These are phyloP conservation scores for Collybia sp. DNA, from an alignment of 768 basidiomycete species.

Conservation along the genomic window DNA sequence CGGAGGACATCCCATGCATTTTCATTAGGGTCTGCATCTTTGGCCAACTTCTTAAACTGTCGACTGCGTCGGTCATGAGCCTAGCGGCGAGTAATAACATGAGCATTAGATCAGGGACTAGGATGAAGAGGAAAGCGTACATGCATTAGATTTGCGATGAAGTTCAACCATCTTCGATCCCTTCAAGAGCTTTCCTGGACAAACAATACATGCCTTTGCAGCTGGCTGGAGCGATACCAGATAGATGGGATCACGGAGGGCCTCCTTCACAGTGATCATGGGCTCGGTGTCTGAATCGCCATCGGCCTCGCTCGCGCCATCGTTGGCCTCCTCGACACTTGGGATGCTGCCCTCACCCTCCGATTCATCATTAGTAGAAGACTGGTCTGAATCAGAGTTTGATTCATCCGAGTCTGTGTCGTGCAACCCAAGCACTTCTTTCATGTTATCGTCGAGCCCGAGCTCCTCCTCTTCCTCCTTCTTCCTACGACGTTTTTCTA, in stretches of 20 bases:
- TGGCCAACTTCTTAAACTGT: slow-evolving; percentile 40
- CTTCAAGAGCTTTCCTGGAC: slow-evolving; percentile 73
- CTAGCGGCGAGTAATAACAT: slow-evolving; percentile 27
- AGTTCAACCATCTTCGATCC: slow-evolving; percentile 46
- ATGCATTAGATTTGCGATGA: slow-evolving; percentile 62
- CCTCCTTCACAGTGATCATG: slow-evolving; percentile 52
- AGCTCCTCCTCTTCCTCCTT: slow-evolving; percentile 61
- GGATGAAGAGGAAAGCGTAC: slow-evolving; percentile 26
- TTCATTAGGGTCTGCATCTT: slow-evolving; percentile 30
- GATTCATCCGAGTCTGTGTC: slow-evolving; percentile 79
- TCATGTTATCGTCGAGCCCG: slow-evolving; percentile 60
- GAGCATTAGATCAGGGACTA: slow-evolving; percentile 7
- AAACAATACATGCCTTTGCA: slow-evolving; percentile 57
- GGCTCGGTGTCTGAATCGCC: slow-evolving; percentile 29
- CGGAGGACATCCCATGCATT: slow-evolving; percentile 45
- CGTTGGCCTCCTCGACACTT: slow-evolving; percentile 11
- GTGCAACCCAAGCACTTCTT: slow-evolving; percentile 58
- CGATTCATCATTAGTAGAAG: slow-evolving; percentile 25
- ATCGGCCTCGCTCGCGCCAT: slow-evolving; percentile 19
- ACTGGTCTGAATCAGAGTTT: slow-evolving; percentile 43
- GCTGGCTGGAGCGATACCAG: slow-evolving; percentile 50
- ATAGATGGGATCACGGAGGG: slow-evolving; percentile 61
- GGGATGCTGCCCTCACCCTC: slow-evolving; percentile 18
- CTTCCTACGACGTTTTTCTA: slow-evolving; percentile 60
- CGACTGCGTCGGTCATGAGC: slow-evolving; percentile 59